Evolutionary conservation across 208 protist genomes (phyloP).

Genomic region (Leishmania tarentolae): DNA sequence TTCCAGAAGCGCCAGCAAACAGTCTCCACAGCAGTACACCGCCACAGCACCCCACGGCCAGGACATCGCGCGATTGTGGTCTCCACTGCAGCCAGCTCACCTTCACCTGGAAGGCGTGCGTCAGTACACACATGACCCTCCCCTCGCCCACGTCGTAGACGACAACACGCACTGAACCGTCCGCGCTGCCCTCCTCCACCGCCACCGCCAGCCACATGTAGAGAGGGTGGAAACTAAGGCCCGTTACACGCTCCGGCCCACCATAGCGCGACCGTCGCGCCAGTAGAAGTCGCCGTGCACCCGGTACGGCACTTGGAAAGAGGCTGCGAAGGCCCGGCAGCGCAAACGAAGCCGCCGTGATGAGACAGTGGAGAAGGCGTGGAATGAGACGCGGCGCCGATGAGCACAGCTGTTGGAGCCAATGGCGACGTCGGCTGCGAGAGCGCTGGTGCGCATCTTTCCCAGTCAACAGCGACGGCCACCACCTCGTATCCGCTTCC

Average conservation of each 20-base stretch:
- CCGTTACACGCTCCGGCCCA: constrained; percentile 58
- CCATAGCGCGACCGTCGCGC: constrained; percentile 13
- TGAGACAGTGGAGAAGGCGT: constrained; percentile 12
- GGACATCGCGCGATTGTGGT: constrained; percentile 56
- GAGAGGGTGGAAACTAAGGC: constrained; percentile 54
- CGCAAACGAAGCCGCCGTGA: constrained; percentile 34
- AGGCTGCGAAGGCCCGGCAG: constrained; percentile 51
- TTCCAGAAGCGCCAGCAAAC: neutral
- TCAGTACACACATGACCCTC: constrained; percentile 46
- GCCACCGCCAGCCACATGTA: constrained; percentile 65
- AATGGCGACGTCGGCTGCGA: neutral
- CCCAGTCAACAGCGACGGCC: neutral
- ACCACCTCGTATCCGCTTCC: constrained; percentile 3
- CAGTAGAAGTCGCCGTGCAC: constrained; percentile 12
- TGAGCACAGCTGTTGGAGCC: neutral
- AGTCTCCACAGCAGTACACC: constrained; percentile 80
- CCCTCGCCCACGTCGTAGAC: constrained; percentile 62
- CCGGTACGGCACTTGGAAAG: constrained; percentile 59
- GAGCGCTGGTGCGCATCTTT: neutral
- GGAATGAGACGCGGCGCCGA: constrained; percentile 23
- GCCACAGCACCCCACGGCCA: constrained; percentile 75
- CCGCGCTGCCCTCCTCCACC: constrained; percentile 50
- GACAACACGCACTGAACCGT: constrained; percentile 47
- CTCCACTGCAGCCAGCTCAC: constrained; percentile 76
- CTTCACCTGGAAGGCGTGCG: constrained; percentile 74